phyloP scores from a whole-genome alignment of 768 basidiomycete species.

The Chalciporus pseudorubinellus region DNA sequence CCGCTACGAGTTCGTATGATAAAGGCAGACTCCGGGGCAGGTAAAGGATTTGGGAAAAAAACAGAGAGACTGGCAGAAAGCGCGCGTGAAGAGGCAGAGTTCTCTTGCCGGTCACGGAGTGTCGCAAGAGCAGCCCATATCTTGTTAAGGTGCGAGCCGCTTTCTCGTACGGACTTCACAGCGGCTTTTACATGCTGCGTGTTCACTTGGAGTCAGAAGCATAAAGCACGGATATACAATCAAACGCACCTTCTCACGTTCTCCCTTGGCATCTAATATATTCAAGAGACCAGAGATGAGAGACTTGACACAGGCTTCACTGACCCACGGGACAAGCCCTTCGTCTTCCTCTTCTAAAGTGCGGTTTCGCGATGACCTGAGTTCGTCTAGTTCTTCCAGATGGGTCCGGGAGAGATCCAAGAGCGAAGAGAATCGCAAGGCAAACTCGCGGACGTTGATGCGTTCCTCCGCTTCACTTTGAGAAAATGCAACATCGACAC shows the following conservation, averaged over 20 bases:
- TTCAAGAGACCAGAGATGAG: constrained; percentile 62
- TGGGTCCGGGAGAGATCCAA: constrained; percentile 51
- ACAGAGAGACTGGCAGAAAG: constrained; percentile 18
- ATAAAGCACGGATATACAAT: not conserved
- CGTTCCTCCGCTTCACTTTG: constrained; percentile 54
- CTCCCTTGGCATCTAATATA: constrained; percentile 45
- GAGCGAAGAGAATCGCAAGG: constrained; percentile 56
- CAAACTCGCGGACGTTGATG: constrained; percentile 73
- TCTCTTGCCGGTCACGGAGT: constrained; percentile 40
- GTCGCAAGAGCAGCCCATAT: constrained; percentile 57
- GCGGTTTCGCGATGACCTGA: constrained; percentile 36
- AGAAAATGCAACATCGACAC: constrained; percentile 42
- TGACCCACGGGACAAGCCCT: constrained; percentile 52
- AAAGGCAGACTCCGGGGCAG: constrained; percentile 44
- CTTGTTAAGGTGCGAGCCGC: constrained; percentile 56
- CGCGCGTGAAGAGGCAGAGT: constrained; percentile 15
- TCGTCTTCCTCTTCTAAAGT: constrained; percentile 39
- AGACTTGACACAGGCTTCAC: constrained; percentile 61
- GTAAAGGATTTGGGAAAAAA: constrained; percentile 56
- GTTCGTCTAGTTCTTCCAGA: constrained; percentile 62
- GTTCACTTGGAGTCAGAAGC: not conserved
- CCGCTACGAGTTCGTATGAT: constrained; percentile 49
- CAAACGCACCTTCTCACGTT: constrained; percentile 32
- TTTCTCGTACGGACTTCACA: constrained; percentile 49
- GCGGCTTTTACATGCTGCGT: constrained; percentile 32